These are phyloP conservation scores for Trypanosoma theileri DNA, from an alignment of 208 protist genomes.

Conservation along the genomic window DNA sequence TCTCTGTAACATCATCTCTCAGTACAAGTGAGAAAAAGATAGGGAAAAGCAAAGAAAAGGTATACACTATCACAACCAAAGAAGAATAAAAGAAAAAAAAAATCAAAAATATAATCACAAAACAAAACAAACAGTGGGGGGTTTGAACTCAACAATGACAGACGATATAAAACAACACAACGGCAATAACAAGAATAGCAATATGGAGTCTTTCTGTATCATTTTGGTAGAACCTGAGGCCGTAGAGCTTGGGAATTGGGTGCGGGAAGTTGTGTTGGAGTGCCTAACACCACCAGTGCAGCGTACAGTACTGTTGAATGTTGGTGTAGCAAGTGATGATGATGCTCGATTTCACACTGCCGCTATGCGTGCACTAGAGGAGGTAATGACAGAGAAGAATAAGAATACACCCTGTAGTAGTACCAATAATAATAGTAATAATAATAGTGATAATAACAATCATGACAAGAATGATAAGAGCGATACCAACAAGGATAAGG, in stretches of 20 bases:
- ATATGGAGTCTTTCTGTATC: conserved; percentile 14
- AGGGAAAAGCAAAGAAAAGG: no score
- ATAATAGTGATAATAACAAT: background rate
- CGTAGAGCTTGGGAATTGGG: conserved; percentile 23
- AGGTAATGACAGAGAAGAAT: background rate
- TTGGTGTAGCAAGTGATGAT: background rate
- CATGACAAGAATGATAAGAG: background rate
- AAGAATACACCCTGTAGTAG: background rate
- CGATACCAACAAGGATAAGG: background rate
- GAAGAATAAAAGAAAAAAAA: no score
- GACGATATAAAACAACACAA: background rate
- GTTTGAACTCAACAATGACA: no score
- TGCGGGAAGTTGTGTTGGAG: conserved; percentile 9
- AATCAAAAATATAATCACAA: no score
- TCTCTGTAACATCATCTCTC: background rate
- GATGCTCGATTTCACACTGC: conserved; percentile 8
- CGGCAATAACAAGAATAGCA: background rate
- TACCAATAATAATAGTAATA: no score
- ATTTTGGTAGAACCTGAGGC: conserved; percentile 24
- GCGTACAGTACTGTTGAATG: conserved; percentile 1
- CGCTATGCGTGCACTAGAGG: conserved; percentile 2
- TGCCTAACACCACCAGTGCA: conserved; percentile 5
- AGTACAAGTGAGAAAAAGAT: background rate
- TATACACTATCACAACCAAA: no score
- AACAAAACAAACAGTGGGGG: no score